Percentiles rank a stretch among this genome's conserved stretches.
Evolutionary conservation across 1,139 yeast genomes (phyloP).

Genomic region (Debaryomycetaceae sp.): DNA sequence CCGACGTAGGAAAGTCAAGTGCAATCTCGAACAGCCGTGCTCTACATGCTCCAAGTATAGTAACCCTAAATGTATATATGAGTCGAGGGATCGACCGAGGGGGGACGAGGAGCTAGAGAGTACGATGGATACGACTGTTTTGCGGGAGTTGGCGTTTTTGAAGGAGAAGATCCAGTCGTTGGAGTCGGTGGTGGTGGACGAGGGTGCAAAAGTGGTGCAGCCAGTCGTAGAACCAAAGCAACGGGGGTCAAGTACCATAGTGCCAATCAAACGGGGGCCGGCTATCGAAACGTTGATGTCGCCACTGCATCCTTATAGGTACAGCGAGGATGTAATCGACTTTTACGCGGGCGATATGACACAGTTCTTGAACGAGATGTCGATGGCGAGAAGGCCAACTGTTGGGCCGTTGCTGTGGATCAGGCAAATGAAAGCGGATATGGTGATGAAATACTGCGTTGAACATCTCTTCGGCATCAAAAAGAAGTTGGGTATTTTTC

Average conservation of each 20-base stretch:
- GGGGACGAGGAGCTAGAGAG: conserved; percentile 1
- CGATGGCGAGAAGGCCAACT: conserved; percentile 13
- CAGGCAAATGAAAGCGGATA: conserved; percentile 26
- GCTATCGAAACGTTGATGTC: background rate
- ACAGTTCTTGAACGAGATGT: background rate
- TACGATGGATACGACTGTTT: conserved; percentile 2
- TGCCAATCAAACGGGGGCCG: too few relatives aligned
- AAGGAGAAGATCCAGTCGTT: conserved; percentile 9
- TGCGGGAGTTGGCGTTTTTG: conserved; percentile 7
- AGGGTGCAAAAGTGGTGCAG: background rate
- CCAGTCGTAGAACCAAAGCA: background rate
- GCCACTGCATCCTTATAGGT: conserved; percentile 10
- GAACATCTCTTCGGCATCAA: conserved; percentile 4
- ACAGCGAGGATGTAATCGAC: conserved; percentile 25
- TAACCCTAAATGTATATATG: conserved; percentile 20
- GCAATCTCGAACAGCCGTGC: conserved; percentile 42
- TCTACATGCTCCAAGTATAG: conserved; percentile 38
- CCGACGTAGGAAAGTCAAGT: conserved; percentile 39
- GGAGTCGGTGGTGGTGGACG: conserved; percentile 3
- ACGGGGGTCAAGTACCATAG: too few relatives aligned
- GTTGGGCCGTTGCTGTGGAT: conserved; percentile 39
- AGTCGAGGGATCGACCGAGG: background rate
- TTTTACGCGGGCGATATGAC: conserved; percentile 27
- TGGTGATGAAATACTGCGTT: conserved; percentile 8
- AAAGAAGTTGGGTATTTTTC: background rate